These are phyloP conservation scores for Cantharellus cinnabarinus DNA, from an alignment of 768 basidiomycete genomes.

Conservation along the genomic window DNA sequence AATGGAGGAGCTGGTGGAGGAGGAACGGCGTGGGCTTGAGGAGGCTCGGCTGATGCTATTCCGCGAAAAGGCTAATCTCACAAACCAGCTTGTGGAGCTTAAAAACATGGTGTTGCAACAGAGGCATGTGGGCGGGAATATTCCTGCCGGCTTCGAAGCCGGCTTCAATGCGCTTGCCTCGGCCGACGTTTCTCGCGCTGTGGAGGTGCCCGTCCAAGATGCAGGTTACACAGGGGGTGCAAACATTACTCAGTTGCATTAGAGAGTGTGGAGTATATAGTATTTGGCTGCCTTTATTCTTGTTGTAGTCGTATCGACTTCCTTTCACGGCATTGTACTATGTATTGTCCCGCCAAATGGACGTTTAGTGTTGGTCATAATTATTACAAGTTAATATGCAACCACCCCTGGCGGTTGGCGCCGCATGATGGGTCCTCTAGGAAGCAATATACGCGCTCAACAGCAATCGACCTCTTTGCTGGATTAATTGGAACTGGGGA, in stretches of 20 bases:
- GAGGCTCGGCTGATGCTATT: conserved; percentile 59
- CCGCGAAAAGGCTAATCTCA: conserved; percentile 53
- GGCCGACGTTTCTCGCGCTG: neutral
- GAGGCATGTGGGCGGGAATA: neutral
- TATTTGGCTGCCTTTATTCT: too few species aligned
- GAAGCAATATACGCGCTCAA: too few species aligned
- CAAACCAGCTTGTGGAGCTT: conserved; percentile 40
- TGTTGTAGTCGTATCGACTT: too few species aligned
- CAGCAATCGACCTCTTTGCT: too few species aligned
- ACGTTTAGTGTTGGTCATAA: too few species aligned
- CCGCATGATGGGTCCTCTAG: too few species aligned
- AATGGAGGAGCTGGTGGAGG: conserved; percentile 78
- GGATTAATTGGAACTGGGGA: too few species aligned
- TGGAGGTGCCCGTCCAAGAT: neutral
- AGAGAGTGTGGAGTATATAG: neutral
- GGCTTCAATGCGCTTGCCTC: neutral
- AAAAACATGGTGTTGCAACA: conserved; percentile 17
- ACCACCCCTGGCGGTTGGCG: too few species aligned
- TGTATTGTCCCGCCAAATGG: too few species aligned
- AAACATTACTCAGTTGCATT: neutral
- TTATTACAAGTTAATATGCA: too few species aligned
- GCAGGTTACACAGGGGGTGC: neutral
- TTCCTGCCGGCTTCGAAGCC: neutral
- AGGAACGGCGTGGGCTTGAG: conserved; percentile 73
- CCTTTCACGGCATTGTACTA: too few species aligned